Conservation (phyloP, 192 early-diverging fungal genomes). For the Coemansia sp. region DNA sequence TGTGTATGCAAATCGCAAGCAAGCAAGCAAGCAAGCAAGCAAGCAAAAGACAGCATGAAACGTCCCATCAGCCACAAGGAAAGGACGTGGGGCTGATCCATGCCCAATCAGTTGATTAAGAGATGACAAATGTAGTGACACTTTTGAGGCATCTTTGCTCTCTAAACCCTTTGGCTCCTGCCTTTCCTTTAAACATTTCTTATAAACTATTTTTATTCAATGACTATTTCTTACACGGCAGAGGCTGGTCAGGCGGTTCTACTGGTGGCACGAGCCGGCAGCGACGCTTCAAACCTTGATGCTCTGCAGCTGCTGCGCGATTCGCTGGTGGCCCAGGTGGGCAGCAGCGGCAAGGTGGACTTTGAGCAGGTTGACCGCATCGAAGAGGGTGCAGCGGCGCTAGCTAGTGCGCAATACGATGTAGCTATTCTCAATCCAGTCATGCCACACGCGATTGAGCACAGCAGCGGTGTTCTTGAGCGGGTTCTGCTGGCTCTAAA, state of each 20-base stretch:
- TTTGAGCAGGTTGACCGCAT: slow-evolving; percentile 89
- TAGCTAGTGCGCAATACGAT: slow-evolving; percentile 61
- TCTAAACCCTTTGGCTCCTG: background rate
- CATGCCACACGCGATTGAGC: slow-evolving; percentile 59
- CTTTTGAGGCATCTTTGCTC: background rate
- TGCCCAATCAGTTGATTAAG: background rate
- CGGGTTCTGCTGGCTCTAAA: slow-evolving; percentile 62
- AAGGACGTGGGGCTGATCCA: too few relatives aligned
- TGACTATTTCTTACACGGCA: slow-evolving; percentile 5
- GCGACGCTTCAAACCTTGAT: slow-evolving; percentile 29
- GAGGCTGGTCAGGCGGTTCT: slow-evolving; percentile 34
- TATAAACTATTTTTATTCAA: background rate
- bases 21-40: too few relatives aligned
- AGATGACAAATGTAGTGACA: background rate
- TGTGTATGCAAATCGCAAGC: background rate
- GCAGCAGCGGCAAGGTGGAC: slow-evolving; percentile 59
- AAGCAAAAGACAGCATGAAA: too few relatives aligned
- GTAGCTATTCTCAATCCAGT: slow-evolving; percentile 59
- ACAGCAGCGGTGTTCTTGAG: slow-evolving; percentile 61
- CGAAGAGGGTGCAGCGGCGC: slow-evolving; percentile 54
- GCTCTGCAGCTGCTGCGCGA: slow-evolving; percentile 47
- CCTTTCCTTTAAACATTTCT: background rate
- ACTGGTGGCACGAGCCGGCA: slow-evolving; percentile 36
- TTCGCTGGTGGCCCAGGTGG: slow-evolving; percentile 54
- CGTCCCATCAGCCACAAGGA: background rate